phyloP scores from a whole-genome alignment of 2,329 filamentous ascomycete species.

The Zymoseptoria brevis region DNA sequence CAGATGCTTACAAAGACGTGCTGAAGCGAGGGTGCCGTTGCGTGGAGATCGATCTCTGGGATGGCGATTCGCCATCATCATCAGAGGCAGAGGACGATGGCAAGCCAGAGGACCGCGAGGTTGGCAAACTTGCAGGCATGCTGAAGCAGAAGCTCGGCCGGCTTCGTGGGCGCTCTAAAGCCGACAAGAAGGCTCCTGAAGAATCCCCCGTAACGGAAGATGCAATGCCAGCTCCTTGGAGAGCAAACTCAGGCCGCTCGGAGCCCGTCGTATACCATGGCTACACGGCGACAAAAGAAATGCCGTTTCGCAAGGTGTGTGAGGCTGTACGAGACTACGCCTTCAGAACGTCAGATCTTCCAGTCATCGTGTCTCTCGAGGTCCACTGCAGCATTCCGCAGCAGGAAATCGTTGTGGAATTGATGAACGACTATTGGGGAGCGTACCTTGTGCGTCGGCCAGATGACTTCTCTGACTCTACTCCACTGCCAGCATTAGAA shows the following conservation, averaged over 20 bases:
- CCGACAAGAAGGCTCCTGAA: conserved; percentile 3
- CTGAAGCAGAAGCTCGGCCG: conserved; percentile 24
- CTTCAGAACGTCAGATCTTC: conserved; percentile 63
- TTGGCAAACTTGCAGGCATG: conserved; percentile 28
- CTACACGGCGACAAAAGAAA: conserved; percentile 76
- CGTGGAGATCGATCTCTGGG: conserved; percentile 93
- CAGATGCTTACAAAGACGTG: conserved; percentile 64
- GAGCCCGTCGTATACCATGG: conserved; percentile 32
- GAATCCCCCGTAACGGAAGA: conserved; percentile 1
- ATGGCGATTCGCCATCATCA: conserved; percentile 51
- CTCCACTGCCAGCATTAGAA: conserved; percentile 57
- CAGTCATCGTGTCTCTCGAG: conserved; percentile 86
- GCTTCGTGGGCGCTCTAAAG: conserved; percentile 16
- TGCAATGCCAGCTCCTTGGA: conserved; percentile 24
- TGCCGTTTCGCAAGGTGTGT: conserved; percentile 82
- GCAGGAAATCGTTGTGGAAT: conserved; percentile 85
- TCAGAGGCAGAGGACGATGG: conserved; percentile 25
- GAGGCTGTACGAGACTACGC: conserved; percentile 66
- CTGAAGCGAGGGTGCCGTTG: conserved; percentile 74
- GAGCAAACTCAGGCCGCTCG: conserved; percentile 19
- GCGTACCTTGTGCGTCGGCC: conserved; percentile 60
- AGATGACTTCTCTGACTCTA: conserved; percentile 38
- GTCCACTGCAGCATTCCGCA: conserved; percentile 77
- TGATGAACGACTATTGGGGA: conserved; percentile 85
- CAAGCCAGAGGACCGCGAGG: conserved; percentile 22